phyloP scores from a whole-genome alignment of 352 stramenopile species.

The Phytophthora litchii region DNA sequence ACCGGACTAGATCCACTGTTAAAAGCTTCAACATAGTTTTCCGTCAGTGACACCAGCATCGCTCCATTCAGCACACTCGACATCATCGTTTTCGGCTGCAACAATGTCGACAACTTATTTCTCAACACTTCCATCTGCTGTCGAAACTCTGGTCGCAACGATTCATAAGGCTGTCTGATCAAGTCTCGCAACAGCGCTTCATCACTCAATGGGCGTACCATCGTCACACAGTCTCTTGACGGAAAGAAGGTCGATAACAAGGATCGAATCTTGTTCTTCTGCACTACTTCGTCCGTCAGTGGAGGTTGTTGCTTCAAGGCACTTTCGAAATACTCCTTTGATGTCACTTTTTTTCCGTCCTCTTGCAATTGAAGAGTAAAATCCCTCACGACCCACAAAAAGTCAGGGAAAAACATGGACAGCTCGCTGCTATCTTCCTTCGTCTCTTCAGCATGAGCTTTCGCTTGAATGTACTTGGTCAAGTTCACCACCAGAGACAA shows the following conservation, averaged over 20 bases:
- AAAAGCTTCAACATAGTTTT: constrained; percentile 72
- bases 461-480: constrained; percentile 73
- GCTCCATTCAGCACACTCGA: constrained; percentile 59
- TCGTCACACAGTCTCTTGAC: constrained; percentile 76
- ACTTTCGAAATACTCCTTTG: constrained; percentile 77
- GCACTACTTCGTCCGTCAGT: constrained; percentile 48
- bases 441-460: constrained; percentile 27
- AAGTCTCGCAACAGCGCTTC: constrained; percentile 62
- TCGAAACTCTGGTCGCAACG: constrained; percentile 64
- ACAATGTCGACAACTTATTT: constrained; percentile 53
- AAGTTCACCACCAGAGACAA: constrained; percentile 83
- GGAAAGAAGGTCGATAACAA: constrained; percentile 74
- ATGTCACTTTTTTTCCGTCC: constrained; percentile 56
- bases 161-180: constrained; percentile 59
- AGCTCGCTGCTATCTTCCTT: constrained; percentile 41
- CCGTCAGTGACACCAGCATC: constrained; percentile 71
- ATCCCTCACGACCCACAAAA: constrained; percentile 83
- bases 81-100: constrained; percentile 75
- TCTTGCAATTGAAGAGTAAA: constrained; percentile 76
- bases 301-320: constrained; percentile 65
- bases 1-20: constrained; percentile 75
- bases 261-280: constrained; percentile 70
- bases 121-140: constrained; percentile 67
- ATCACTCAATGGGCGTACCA: constrained; percentile 77
- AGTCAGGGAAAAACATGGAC: constrained; percentile 67